These are phyloP conservation scores for Phytopythium sindhum DNA, from an alignment of 352 stramenopile genomes.

Conservation along the genomic window DNA sequence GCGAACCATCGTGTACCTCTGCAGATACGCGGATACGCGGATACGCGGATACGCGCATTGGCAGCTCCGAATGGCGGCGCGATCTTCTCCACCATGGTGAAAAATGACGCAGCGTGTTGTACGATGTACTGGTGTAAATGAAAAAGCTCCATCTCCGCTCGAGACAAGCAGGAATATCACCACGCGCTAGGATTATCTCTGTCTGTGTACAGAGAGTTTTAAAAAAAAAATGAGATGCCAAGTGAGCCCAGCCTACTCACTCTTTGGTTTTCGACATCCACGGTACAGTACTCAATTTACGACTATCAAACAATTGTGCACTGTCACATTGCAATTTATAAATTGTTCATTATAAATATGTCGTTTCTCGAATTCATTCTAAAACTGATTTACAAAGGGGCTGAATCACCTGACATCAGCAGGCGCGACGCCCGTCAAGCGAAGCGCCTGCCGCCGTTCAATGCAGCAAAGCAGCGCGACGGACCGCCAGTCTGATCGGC, in stretches of 20 bases:
- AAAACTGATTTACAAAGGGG: neutral
- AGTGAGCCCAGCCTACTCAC: too few relatives aligned
- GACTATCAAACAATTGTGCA: too few relatives aligned
- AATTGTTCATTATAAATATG: neutral
- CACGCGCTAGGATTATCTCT: neutral
- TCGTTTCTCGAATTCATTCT: neutral
- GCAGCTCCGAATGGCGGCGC: too few relatives aligned
- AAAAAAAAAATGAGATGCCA: too few relatives aligned
- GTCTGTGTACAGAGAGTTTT: neutral
- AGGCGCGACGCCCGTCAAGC: too few relatives aligned
- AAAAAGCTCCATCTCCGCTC: neutral
- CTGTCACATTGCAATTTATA: neutral
- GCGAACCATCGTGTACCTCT: neutral
- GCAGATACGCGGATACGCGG: too few relatives aligned
- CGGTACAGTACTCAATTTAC: too few relatives aligned
- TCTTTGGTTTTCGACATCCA: too few relatives aligned
- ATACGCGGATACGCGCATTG: too few relatives aligned
- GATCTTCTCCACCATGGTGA: too few relatives aligned
- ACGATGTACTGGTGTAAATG: too few relatives aligned
- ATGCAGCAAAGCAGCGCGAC: constrained; percentile 4
- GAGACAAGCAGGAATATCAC: neutral
- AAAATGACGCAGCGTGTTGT: too few relatives aligned
- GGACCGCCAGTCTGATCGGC: neutral
- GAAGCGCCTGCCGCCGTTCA: neutral
- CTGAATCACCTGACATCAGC: neutral